phyloP scores from a whole-genome alignment of 2,329 filamentous ascomycete genomes.

The Calonectria fujianensis region DNA sequence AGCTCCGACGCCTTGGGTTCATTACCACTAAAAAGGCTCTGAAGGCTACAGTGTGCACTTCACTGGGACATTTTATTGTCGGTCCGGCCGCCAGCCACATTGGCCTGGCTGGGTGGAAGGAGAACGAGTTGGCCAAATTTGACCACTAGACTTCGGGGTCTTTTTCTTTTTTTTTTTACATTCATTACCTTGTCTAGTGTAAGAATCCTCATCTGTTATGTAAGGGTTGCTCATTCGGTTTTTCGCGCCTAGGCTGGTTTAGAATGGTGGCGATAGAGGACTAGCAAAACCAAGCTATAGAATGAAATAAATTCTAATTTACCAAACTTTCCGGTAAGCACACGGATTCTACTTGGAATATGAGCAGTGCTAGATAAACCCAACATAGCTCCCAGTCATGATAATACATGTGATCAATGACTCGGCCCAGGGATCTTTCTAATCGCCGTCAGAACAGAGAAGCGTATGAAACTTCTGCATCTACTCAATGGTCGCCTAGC shows the following conservation, averaged over 20 bases:
- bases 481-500: neutral
- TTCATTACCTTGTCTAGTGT: neutral
- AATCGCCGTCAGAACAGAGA: neutral
- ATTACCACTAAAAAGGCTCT: neutral
- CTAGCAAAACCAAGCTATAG: neutral
- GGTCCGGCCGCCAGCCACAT: conserved; percentile 4
- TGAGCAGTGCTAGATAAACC: neutral
- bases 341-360: neutral
- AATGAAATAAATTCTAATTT: neutral
- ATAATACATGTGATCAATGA: too few relatives aligned
- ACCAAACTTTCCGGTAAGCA: neutral
- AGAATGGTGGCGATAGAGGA: neutral
- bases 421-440: too few relatives aligned
- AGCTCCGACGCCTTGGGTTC: neutral
- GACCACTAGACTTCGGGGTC: neutral
- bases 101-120: conserved; percentile 9
- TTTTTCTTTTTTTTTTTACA: neutral
- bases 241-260: neutral
- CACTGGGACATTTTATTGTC: neutral
- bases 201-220: neutral
- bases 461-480: neutral
- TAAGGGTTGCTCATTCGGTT: neutral
- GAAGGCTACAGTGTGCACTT: neutral
- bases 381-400: neutral
- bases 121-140: conserved; percentile 5